Conservation (phyloP, 2,329 filamentous ascomycete species). For the Exophiala xenobiotica region DNA sequence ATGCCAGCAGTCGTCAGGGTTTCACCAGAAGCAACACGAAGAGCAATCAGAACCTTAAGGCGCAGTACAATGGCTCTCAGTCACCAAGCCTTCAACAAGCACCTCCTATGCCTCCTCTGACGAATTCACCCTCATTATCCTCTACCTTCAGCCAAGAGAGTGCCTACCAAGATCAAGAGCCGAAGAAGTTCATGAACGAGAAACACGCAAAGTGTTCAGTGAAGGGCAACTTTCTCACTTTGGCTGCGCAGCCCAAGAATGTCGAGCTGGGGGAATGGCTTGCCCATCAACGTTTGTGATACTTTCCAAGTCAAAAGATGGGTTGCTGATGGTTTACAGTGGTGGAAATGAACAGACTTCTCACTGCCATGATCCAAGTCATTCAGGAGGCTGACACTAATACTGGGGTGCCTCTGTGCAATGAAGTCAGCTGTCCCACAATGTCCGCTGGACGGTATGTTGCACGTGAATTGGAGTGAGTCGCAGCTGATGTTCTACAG, state of each 20-base stretch:
- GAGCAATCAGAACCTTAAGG: conserved; percentile 41
- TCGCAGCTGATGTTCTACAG: conserved; percentile 47
- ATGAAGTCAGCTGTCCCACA: conserved; percentile 75
- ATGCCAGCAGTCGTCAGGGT: conserved; percentile 45
- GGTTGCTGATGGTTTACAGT: conserved; percentile 53
- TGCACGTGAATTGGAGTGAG: not conserved
- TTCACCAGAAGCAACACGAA: conserved; percentile 50
- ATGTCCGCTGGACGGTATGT: conserved; percentile 94
- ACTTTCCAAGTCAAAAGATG: not conserved
- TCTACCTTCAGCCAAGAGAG: conserved; percentile 38
- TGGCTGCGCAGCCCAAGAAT: conserved; percentile 88
- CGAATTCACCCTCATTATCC: conserved; percentile 42
- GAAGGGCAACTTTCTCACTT: conserved; percentile 95
- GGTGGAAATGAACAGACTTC: conserved; percentile 85
- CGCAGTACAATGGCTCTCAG: conserved; percentile 33
- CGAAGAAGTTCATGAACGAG: conserved; percentile 53
- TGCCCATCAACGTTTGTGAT: conserved; percentile 76
- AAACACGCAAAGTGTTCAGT: conserved; percentile 77
- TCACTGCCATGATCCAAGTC: conserved; percentile 85
- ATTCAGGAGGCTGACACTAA: conserved; percentile 83
- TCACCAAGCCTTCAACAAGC: conserved; percentile 33
- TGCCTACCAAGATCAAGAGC: conserved; percentile 42
- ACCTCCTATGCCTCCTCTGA: conserved; percentile 35
- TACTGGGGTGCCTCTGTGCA: conserved; percentile 75
- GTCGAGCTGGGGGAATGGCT: conserved; percentile 95